phyloP scores from a whole-genome alignment of 768 basidiomycete species.

The Trametes meyenii region DNA sequence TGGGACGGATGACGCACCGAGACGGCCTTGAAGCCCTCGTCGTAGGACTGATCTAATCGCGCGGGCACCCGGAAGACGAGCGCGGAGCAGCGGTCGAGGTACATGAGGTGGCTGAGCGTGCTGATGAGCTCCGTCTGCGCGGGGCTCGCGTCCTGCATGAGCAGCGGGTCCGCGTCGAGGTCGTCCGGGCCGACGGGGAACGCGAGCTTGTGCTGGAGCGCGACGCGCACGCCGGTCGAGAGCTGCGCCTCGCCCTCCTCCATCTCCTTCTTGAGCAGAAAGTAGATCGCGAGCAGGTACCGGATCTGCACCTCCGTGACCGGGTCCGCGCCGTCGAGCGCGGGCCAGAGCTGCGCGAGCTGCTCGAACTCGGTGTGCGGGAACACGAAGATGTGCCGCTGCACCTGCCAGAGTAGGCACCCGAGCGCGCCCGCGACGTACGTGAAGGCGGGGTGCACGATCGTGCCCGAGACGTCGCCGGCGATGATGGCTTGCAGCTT shows the following conservation, averaged over 20 bases:
- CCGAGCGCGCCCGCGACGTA: constrained; percentile 31
- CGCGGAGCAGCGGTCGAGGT: constrained; percentile 27
- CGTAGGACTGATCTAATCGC: constrained; percentile 21
- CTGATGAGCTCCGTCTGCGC: constrained; percentile 27
- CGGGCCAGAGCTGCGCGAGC: constrained; percentile 18
- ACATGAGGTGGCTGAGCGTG: constrained; percentile 28
- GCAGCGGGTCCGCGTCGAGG: constrained; percentile 12
- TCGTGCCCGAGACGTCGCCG: constrained; percentile 28
- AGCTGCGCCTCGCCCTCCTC: constrained; percentile 27
- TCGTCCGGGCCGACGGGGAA: constrained; percentile 13
- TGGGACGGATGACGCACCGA: constrained; percentile 15
- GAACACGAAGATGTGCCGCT: constrained; percentile 17
- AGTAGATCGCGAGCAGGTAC: constrained; percentile 27
- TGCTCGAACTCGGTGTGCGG: constrained; percentile 16
- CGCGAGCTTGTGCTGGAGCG: constrained; percentile 15
- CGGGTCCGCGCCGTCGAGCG: constrained; percentile 20
- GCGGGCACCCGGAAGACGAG: constrained; percentile 25
- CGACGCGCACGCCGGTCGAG: constrained; percentile 20
- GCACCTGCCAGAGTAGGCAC: constrained; percentile 29
- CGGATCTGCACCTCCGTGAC: constrained; percentile 27
- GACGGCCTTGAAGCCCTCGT: constrained; percentile 23
- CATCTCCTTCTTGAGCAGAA: constrained; percentile 25
- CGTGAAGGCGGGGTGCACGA: constrained; percentile 30
- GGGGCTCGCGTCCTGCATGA: constrained; percentile 6
- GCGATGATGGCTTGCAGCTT: constrained; percentile 30